Conservation (phyloP, 2,329 filamentous ascomycete genomes). For the Salinomyces thailandicus region DNA sequence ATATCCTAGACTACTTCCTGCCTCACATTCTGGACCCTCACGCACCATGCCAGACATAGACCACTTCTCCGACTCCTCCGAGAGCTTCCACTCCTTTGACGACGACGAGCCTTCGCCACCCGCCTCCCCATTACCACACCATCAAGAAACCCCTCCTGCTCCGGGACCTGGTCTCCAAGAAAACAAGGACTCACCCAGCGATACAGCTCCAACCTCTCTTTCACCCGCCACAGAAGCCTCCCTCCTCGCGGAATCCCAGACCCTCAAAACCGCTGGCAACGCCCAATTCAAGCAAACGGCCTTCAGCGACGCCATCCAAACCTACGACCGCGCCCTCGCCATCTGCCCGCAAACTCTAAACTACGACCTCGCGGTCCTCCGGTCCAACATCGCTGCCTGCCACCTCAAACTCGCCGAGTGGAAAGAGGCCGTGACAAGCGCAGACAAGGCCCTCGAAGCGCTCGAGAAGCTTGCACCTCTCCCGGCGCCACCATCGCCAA, state of each 20-base stretch:
- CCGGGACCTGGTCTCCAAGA: background rate
- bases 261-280: conserved; percentile 68
- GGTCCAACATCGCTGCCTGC: conserved; percentile 82
- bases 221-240: conserved; percentile 38
- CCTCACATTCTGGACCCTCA: background rate
- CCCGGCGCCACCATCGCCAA: conserved; percentile 33
- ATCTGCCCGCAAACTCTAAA: conserved; percentile 75
- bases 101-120: conserved; percentile 16
- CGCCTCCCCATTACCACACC: background rate
- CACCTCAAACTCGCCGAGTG: conserved; percentile 76
- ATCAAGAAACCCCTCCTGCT: conserved; percentile 1
- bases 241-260: conserved; percentile 60
- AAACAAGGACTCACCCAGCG: conserved; percentile 4
- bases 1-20: too few species aligned
- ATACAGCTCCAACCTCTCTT: conserved; percentile 31
- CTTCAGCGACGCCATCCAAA: conserved; percentile 67
- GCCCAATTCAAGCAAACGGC: conserved; percentile 61
- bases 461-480: conserved; percentile 52
- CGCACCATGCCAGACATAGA: conserved; percentile 9
- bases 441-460: conserved; percentile 60
- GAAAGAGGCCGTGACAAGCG: conserved; percentile 68
- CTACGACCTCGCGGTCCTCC: conserved; percentile 77
- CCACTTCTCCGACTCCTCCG: conserved; percentile 20
- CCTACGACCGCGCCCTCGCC: conserved; percentile 69
- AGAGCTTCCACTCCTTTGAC: conserved; percentile 24